These are phyloP conservation scores for Pyronema omphalodes DNA, from an alignment of 495 filamentous ascomycete species.

Conservation along the genomic window DNA sequence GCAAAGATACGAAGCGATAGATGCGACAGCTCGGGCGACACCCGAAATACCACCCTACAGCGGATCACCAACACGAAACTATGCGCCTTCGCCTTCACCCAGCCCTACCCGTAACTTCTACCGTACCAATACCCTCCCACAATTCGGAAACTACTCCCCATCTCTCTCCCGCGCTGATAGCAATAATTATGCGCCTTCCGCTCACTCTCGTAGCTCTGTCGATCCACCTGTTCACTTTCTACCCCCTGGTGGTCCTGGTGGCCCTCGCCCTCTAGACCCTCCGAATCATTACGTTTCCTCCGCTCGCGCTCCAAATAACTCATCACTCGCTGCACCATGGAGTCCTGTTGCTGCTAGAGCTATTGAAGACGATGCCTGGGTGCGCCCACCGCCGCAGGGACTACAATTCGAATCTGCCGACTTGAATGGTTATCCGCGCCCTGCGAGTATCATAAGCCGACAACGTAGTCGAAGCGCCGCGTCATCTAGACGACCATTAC, in stretches of 20 bases:
- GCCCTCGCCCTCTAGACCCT: conserved; percentile 1
- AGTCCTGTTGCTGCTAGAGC: conserved; percentile 42
- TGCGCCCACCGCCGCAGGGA: conserved; percentile 47
- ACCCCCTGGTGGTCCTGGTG: neutral
- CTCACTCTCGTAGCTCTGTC: neutral
- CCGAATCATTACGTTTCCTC: conserved; percentile 8
- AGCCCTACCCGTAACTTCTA: conserved; percentile 9
- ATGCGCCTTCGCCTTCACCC: conserved; percentile 6
- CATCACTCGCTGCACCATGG: conserved; percentile 50
- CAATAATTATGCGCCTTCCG: conserved; percentile 17
- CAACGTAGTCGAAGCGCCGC: conserved; percentile 63
- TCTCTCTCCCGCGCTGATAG: conserved; percentile 1
- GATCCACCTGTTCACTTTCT: neutral
- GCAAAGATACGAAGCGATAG: neutral
- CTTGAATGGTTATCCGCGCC: conserved; percentile 72
- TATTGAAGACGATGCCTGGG: conserved; percentile 38
- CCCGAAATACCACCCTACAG: conserved; percentile 11
- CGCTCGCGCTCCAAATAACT: conserved; percentile 4
- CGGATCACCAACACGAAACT: conserved; percentile 10
- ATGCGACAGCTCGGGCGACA: conserved; percentile 2
- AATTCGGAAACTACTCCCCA: neutral
- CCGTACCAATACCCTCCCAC: neutral
- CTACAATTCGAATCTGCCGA: conserved; percentile 68
- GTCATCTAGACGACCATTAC: conserved; percentile 65
- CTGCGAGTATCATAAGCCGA: conserved; percentile 31